These are phyloP conservation scores for Agrostemma githago DNA, from an alignment of 148 eudicot species.

Conservation along the genomic window DNA sequence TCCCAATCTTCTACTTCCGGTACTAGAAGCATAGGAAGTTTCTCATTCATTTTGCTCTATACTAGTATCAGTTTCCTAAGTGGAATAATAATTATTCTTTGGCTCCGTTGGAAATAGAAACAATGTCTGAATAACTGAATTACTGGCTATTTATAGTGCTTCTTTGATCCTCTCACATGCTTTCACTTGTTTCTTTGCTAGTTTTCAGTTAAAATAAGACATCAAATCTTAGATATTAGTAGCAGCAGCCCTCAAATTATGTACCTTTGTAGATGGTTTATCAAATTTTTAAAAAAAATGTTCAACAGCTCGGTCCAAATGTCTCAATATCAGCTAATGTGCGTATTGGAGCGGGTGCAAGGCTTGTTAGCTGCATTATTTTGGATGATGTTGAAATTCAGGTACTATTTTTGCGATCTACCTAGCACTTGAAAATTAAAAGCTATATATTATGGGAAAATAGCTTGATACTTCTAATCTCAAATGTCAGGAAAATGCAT, in stretches of 20 bases:
- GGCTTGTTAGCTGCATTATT: constrained; percentile 71
- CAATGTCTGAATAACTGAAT: background rate
- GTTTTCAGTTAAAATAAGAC: background rate
- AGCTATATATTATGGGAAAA: background rate
- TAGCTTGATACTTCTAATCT: background rate
- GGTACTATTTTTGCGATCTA: constrained; percentile 32
- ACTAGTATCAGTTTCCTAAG: background rate
- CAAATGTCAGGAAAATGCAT: constrained; percentile 74
- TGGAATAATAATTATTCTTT: background rate
- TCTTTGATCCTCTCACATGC: background rate
- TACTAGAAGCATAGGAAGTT: background rate
- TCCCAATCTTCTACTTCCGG: background rate
- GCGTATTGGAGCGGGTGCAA: constrained; percentile 69
- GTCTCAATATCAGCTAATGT: constrained; percentile 82
- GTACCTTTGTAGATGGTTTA: background rate
- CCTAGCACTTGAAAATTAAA: background rate
- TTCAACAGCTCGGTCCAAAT: constrained; percentile 74
- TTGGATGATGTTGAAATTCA: constrained; percentile 77
- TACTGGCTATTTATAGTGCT: background rate
- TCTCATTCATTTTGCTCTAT: background rate
- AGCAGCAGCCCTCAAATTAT: background rate
- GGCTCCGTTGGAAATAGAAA: background rate
- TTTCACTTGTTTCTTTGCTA: background rate
- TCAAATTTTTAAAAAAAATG: background rate
- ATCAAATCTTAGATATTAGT: background rate